Conservation (phyloP, 768 basidiomycete genomes). For the Tricholoma hemisulphureum region DNA sequence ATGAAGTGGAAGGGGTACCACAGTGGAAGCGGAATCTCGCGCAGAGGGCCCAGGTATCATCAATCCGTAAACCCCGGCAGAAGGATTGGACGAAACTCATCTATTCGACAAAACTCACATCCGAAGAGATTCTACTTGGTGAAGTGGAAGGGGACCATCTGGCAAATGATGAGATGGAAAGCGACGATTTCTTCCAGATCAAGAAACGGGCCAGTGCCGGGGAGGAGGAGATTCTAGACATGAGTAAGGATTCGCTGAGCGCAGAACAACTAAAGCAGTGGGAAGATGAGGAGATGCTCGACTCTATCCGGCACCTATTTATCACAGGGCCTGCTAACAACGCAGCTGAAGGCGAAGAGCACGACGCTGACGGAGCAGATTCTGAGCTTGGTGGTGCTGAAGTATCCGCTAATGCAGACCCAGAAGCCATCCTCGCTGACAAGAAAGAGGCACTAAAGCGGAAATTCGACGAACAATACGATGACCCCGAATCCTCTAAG, state of each 20-base stretch:
- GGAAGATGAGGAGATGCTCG: slow-evolving; percentile 83
- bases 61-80: slow-evolving; percentile 38
- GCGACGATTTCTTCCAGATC: slow-evolving; percentile 77
- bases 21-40: slow-evolving; percentile 75
- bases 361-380: slow-evolving; percentile 40
- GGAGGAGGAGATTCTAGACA: slow-evolving; percentile 61
- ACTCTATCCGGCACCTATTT: slow-evolving; percentile 84
- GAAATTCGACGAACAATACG: slow-evolving; percentile 97
- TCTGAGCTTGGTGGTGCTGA: slow-evolving; percentile 29
- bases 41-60: slow-evolving; percentile 40
- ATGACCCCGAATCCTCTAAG: slow-evolving; percentile 77
- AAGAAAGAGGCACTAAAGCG: slow-evolving; percentile 92
- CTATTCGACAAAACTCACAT: slow-evolving; percentile 67
- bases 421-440: slow-evolving; percentile 54
- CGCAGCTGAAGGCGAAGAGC: slow-evolving; percentile 33
- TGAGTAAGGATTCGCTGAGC: slow-evolving; percentile 60
- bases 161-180: slow-evolving; percentile 36
- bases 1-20: slow-evolving; percentile 47
- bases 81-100: slow-evolving; percentile 86
- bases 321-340: slow-evolving; percentile 68
- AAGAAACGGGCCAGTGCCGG: slow-evolving; percentile 35
- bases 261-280: slow-evolving; percentile 62
- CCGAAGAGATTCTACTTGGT: slow-evolving; percentile 61
- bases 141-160: slow-evolving; percentile 15
- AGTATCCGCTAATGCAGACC: slow-evolving; percentile 14